Evolutionary conservation across 495 filamentous ascomycete species (phyloP), one percentile per base, ranked within the genome.

Genomic region (Penicilliopsis zonata): DNA sequence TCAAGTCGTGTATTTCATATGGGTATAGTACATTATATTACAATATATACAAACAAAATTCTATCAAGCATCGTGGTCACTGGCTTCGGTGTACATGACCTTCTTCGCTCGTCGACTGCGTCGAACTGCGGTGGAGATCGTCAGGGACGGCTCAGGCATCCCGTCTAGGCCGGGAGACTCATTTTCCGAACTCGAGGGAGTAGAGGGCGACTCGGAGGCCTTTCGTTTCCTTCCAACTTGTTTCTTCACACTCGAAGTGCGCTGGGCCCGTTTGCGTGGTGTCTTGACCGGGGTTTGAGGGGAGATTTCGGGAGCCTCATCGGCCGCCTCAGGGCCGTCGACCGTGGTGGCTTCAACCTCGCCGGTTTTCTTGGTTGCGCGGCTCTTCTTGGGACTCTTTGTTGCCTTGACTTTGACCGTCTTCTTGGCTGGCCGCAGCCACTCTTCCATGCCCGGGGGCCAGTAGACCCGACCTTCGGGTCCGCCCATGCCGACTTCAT

Each of bases 401-500:
- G 41, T 5, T 36, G 57, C 19, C 30, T 65, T 86, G 33, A 72
- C 70, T 40, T 76, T 80, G 0, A 77, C 56, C 21, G 76, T 62
- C 35, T 76, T 70, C 57, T 90, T 94, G 39, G 58, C 67, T 0
- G 86, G 86, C 34, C 80, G 69, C 26, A 94, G 61, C 87, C 86
- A 95, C 32, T 88, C 81, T 50, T 95, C 90, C 67, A 80, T 82
- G 1, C 82, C 83, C 0, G 71, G 65, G 0, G 85, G 87, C 88
- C 90, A 95, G 50, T 94, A 95, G 1, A 95, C 90, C 23, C 86
- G 64, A 31, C 78, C 59, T n/a, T 90, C 67, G 2, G 77, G 73
- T 0, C 88, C 90, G 16, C 88, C 88, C 86, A 95, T 94, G 3
- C 74, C 80, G 6, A 88, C 51, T 20, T 93, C 83, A 14, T 78